phyloP scores from a whole-genome alignment of 2,329 filamentous ascomycete genomes.

The Pseudogymnoascus pannorum region DNA sequence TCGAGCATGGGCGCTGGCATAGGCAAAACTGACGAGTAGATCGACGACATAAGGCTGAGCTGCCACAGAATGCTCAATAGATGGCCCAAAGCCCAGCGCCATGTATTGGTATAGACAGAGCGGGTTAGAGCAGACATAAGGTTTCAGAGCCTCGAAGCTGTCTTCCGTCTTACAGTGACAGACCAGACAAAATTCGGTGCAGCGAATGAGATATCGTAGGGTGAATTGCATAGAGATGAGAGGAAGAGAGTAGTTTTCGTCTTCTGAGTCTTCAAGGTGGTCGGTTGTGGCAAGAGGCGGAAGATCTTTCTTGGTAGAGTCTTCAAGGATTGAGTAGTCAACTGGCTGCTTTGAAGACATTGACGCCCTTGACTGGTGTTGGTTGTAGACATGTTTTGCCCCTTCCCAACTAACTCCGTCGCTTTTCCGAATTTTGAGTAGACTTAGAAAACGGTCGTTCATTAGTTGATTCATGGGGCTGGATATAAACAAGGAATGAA shows the following conservation, averaged over 20 bases:
- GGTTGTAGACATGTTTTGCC: conserved; percentile 38
- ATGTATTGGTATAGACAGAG: conserved; percentile 87
- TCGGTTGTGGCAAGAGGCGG: conserved; percentile 25
- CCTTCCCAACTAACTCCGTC: conserved; percentile 56
- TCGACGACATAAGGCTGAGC: conserved; percentile 78
- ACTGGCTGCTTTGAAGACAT: conserved; percentile 14
- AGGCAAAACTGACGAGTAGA: conserved; percentile 76
- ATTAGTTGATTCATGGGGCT: conserved; percentile 62
- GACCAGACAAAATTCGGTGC: conserved; percentile 79
- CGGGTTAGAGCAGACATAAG: conserved; percentile 67
- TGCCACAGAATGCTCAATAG: conserved; percentile 76
- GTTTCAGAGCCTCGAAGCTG: conserved; percentile 61
- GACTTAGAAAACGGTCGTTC: conserved; percentile 52
- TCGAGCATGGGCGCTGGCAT: conserved; percentile 33
- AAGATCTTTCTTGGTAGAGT: conserved; percentile 14
- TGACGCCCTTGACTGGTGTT: conserved; percentile 21
- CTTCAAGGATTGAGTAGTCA: conserved; percentile 15
- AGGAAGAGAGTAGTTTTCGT: conserved; percentile 40
- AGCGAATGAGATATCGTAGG: conserved; percentile 68
- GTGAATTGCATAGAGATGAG: conserved; percentile 65
- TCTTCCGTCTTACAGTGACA: conserved; percentile 65
- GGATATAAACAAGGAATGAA: conserved; percentile 62
- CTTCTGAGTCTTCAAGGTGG: conserved; percentile 24
- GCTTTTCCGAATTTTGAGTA: conserved; percentile 52
- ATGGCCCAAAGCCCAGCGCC: conserved; percentile 75